These are phyloP conservation scores for Parathielavia hyrcaniae DNA, from an alignment of 495 filamentous ascomycete species.

Conservation along the genomic window DNA sequence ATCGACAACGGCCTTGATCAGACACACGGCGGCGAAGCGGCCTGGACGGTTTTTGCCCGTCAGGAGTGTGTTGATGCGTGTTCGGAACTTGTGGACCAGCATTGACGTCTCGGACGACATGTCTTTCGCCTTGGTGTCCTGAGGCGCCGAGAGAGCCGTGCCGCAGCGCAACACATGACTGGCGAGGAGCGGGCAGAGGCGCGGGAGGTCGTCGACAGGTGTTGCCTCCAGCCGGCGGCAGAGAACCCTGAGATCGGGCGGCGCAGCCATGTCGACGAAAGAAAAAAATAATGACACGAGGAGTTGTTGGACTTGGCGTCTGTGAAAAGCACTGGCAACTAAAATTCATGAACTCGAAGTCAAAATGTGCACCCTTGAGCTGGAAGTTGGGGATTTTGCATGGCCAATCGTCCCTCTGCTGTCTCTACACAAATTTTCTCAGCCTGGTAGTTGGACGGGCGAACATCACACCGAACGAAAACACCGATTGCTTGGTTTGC, in stretches of 20 bases:
- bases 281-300: constrained; percentile 1
- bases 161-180: constrained; percentile 55
- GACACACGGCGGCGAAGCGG: constrained; percentile 66
- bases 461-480: not conserved
- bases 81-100: constrained; percentile 71
- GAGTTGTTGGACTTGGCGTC: not conserved
- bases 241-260: constrained; percentile 55
- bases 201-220: constrained; percentile 57
- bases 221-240: constrained; percentile 61
- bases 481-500: not conserved
- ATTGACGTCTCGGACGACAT: constrained; percentile 53
- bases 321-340: not conserved
- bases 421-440: not conserved
- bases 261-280: constrained; percentile 21
- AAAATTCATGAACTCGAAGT: too few species aligned
- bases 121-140: constrained; percentile 45
- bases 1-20: constrained; percentile 77
- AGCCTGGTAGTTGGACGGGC: not conserved
- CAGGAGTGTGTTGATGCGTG: constrained; percentile 66
- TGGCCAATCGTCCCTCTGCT: too few species aligned
- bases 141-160: constrained; percentile 49
- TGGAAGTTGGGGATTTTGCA: too few species aligned
- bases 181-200: constrained; percentile 55
- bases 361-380: too few species aligned
- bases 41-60: constrained; percentile 64